Evolutionary conservation across 2,329 filamentous ascomycete genomes (phyloP), one percentile per base, ranked within the genome.

Genomic region (Pyrenophora graminea): DNA sequence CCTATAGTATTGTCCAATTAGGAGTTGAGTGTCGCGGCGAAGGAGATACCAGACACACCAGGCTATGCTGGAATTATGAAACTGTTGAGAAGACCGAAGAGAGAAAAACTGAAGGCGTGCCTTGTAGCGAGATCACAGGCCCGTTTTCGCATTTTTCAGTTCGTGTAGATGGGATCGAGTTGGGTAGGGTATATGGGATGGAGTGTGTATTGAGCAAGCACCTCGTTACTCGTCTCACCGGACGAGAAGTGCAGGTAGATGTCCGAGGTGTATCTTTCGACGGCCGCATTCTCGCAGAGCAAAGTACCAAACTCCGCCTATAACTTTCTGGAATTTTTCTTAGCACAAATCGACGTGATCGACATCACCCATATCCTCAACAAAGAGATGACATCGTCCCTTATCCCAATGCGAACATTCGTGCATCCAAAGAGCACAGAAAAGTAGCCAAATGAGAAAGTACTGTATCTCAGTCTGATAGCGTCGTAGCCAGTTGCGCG

Each of bases 141-240:
- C 59, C 70, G 1, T 72, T 72, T 39, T 60, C 70, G 1, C 58
- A 73, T 37, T 75, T 75, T 34, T 2, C 30, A 1, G 48, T 76
- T 8, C 6, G 40, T 1, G 34, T 70, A 10, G 52, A 67, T 36
- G 69, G 58, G 3, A 3, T 59, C 3, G 5, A 39, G 3, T 10
- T 66, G 1, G 70, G 64, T 1, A 61, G 62, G 45, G 66, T 64
- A 9, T 73, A 74, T 58, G 65, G 67, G 1, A 32, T 66, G 31
- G 68, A 72, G 36, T 59, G 58, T 30, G 17, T 67, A 2, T 9
- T 72, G 3, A 43, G 44, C 8, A 32, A 49, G 4, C 9, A 21
- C 15, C 39, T 70, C 4, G 30, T 64, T 12, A 48, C 61, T 7
- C 9, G 33, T 8, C 4, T 27, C 7, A 19, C 12, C 3, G 39